Evolutionary conservation across 257 asterid species (phyloP), one percentile per base, ranked within the genome.

Genomic region (Vinca minor): DNA sequence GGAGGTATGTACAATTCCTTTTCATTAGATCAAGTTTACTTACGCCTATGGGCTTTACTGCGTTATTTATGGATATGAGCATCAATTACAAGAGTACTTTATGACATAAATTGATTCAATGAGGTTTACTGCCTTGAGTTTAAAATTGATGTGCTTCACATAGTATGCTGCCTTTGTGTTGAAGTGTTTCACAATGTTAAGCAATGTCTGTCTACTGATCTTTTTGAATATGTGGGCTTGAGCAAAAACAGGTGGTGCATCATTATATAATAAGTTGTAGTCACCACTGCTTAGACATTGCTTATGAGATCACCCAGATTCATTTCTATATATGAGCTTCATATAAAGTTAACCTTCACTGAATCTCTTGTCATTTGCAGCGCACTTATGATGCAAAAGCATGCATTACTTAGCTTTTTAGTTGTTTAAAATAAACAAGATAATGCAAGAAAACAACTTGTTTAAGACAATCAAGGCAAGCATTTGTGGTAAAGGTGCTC

Each of bases 1-100:
- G 57, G 97, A 93, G 77, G 99, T 93, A 83, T 85, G 96, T 82
- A 70, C 60, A 67, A 29, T 28, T 41, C 72, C 69, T 36, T 34
- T 69, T 71, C 59, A 48, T 42, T 41, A 26, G 60, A 21, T 11
- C 54, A n/a, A n/a, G n/a, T n/a, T n/a, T n/a, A n/a, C n/a, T n/a
- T n/a, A n/a, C n/a, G n/a, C n/a, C 20, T 26, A 47, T 32, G 26
- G 8, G 5, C 23, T 29, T 56, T 17, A 42, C 42, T 56, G 5
- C 41, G 2, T 29, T 12, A 20, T 8, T 31, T n/a, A 2, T 56
- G 0, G 42, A 31, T 8, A 11, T 8, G 42, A 31, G 23, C 2
- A 54, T 54, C 29, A 34, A 28, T n/a, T 5, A 29, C 12, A 17
- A 28, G 32, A 7, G 55, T 14, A 67, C 15, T 26, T 68, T n/a